A percentile compares a stretch with the other conserved stretches of the same genome.
Conservation (phyloP, 2,329 filamentous ascomycete species). For the Aureobasidium sp. region DNA sequence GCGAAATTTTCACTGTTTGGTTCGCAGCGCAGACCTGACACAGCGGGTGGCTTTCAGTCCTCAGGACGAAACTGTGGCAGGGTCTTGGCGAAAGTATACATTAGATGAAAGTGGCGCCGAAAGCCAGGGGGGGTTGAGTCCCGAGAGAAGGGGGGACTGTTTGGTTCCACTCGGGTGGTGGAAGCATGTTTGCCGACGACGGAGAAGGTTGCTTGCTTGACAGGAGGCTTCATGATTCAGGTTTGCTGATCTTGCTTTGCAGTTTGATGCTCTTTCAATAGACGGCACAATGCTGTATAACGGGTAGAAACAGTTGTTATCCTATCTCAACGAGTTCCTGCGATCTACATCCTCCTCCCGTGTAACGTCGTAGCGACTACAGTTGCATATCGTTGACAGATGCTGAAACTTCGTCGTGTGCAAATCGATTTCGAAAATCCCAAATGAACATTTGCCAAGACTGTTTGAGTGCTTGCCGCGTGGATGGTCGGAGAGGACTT, state of each 20-base stretch:
- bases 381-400: neutral
- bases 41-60: conserved; percentile 2
- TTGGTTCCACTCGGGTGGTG: conserved; percentile 2
- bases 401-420: neutral
- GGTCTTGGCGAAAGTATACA: neutral
- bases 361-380: neutral
- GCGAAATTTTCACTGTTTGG: neutral
- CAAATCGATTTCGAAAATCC: neutral
- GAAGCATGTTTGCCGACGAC: conserved; percentile 2
- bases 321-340: neutral
- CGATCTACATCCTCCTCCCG: neutral
- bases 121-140: neutral
- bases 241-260: conserved; percentile 6
- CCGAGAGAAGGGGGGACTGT: neutral
- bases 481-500: conserved; percentile 1
- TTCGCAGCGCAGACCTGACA: neutral
- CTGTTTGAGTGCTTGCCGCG: conserved; percentile 9
- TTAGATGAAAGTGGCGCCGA: neutral
- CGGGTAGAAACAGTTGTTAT: neutral
- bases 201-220: neutral
- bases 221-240: conserved; percentile 10
- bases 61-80: conserved; percentile 4
- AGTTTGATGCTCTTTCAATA: conserved; percentile 2
- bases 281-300: neutral
- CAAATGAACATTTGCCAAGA: neutral